Evolutionary conservation across 495 filamentous ascomycete species (phyloP).

Genomic region (Penicillium diatomitis): DNA sequence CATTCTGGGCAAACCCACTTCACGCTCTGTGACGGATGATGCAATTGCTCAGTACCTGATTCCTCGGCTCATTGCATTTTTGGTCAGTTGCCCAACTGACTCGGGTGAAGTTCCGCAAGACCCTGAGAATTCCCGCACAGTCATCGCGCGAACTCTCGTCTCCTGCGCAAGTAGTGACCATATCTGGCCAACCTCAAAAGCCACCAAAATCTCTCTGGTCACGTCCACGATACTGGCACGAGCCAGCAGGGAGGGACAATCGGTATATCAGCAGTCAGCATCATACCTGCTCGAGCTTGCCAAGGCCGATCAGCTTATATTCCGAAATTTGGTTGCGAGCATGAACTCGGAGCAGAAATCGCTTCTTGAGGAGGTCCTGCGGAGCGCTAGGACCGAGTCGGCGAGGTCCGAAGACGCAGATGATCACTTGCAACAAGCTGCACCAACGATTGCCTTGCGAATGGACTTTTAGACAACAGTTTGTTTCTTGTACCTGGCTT

Average conservation of each 20-base stretch:
- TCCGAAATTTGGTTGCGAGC: constrained; percentile 62
- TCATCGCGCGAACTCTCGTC: constrained; percentile 64
- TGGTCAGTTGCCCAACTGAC: constrained; percentile 52
- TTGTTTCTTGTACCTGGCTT: no score
- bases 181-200: constrained; percentile 36
- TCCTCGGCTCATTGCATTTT: constrained; percentile 67
- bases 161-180: constrained; percentile 52
- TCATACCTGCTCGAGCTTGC: constrained; percentile 72
- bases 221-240: constrained; percentile 72
- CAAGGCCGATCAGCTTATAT: constrained; percentile 58
- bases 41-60: constrained; percentile 64
- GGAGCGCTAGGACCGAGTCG: constrained; percentile 31
- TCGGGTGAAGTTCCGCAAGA: constrained; percentile 47
- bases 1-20: constrained; percentile 59
- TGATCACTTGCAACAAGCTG: constrained; percentile 37
- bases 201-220: constrained; percentile 61
- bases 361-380: constrained; percentile 77
- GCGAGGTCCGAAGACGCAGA: constrained; percentile 16
- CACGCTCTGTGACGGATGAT: constrained; percentile 60
- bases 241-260: constrained; percentile 43
- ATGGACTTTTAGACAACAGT: constrained; percentile 62
- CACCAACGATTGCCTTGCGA: constrained; percentile 86
- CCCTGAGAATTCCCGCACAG: constrained; percentile 58
- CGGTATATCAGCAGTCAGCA: constrained; percentile 60
- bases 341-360: constrained; percentile 63